Evolutionary conservation across 306 rosid species (phyloP).

Genomic region (Vigna unguiculata): DNA sequence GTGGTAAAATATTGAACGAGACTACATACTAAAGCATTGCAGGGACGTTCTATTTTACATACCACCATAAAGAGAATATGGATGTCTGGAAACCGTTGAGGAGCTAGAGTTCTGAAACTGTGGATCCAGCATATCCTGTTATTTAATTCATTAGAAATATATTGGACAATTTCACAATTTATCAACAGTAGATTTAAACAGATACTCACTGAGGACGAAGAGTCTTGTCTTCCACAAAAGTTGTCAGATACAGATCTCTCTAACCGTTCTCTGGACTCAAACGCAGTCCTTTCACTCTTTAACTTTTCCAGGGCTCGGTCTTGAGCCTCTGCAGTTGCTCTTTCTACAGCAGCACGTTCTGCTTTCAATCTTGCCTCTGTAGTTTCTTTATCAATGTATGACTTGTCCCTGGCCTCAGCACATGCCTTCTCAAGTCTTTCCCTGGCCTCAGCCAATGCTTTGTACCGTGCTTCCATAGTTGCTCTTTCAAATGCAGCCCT

Average conservation of each 20-base stretch:
- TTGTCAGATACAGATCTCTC: slow-evolving; percentile 20
- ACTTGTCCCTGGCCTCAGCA: slow-evolving; percentile 18
- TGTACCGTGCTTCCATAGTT: slow-evolving; percentile 17
- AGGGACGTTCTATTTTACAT: slow-evolving; percentile 5
- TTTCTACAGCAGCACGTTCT: slow-evolving; percentile 10
- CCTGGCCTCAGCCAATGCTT: slow-evolving; percentile 21
- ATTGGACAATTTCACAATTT: not conserved
- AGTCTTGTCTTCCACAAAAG: slow-evolving; percentile 4
- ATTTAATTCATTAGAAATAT: not conserved
- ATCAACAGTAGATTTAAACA: not conserved
- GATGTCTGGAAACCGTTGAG: slow-evolving; percentile 8
- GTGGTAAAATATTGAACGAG: not conserved
- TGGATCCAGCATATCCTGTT: slow-evolving; percentile 14
- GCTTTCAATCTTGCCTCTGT: slow-evolving; percentile 1
- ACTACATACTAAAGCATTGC: not conserved
- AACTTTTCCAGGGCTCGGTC: slow-evolving; percentile 14
- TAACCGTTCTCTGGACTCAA: slow-evolving; percentile 15
- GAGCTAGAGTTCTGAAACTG: slow-evolving; percentile 5
- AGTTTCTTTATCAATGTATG: slow-evolving; percentile 14
- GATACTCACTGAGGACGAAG: slow-evolving; percentile 6
- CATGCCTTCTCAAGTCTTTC: slow-evolving; percentile 29
- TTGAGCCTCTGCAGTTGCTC: slow-evolving; percentile 22
- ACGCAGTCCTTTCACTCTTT: not conserved
- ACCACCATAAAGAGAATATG: slow-evolving; percentile 31
- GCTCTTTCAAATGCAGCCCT: slow-evolving; percentile 25